phyloP scores from a whole-genome alignment of 257 asterid species.

The Penstemon barbatus region DNA sequence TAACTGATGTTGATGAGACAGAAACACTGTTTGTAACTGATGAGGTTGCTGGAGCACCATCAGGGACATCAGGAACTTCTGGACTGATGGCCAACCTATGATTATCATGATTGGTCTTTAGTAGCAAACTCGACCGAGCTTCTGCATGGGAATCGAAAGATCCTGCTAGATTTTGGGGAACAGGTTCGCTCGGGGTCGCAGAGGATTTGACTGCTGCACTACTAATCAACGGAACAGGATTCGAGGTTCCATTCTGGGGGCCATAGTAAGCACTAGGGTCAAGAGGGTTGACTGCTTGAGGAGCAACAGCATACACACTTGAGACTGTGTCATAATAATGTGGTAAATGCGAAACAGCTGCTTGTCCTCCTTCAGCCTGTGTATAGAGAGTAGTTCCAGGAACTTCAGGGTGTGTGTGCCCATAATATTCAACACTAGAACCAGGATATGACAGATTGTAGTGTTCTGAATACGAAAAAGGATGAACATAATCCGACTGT shows the following conservation, averaged over 20 bases:
- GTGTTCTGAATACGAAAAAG: slow-evolving; percentile 53
- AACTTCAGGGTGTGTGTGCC: slow-evolving; percentile 50
- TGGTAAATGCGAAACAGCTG: slow-evolving; percentile 54
- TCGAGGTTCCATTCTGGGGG: slow-evolving; percentile 50
- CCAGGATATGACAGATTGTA: slow-evolving; percentile 58
- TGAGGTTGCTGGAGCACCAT: slow-evolving; percentile 35
- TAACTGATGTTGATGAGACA: slow-evolving; percentile 42
- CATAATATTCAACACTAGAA: slow-evolving; percentile 55
- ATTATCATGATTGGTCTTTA: slow-evolving; percentile 30
- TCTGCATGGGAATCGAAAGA: slow-evolving; percentile 34
- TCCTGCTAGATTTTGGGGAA: slow-evolving; percentile 30
- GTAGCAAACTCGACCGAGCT: slow-evolving; percentile 35
- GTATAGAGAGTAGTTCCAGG: slow-evolving; percentile 47
- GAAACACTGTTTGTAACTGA: slow-evolving; percentile 30
- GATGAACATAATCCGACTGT: slow-evolving; percentile 47
- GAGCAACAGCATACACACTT: slow-evolving; percentile 46
- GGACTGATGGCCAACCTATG: slow-evolving; percentile 28
- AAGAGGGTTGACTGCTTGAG: slow-evolving; percentile 52
- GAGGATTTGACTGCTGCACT: slow-evolving; percentile 41
- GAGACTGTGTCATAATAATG: slow-evolving; percentile 62
- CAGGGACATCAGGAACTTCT: slow-evolving; percentile 32
- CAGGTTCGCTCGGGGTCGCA: slow-evolving; percentile 34
- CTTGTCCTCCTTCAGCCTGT: slow-evolving; percentile 52
- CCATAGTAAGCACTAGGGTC: slow-evolving; percentile 59
- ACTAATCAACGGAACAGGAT: slow-evolving; percentile 38